Evolutionary conservation across 768 basidiomycete genomes (phyloP).

Genomic region (Tylopilus sp.): DNA sequence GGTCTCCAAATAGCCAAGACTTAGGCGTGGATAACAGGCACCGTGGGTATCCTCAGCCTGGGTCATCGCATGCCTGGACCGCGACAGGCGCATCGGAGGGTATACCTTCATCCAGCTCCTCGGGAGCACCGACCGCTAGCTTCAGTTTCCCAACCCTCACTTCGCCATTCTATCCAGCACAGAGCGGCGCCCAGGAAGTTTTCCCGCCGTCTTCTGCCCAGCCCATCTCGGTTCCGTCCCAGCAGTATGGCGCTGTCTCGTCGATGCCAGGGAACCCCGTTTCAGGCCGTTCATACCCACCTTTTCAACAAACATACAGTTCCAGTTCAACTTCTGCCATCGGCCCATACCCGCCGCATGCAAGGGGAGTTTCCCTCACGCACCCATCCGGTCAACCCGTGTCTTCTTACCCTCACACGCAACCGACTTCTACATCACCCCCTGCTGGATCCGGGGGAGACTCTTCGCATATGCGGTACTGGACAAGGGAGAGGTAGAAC

Average conservation of each 20-base stretch:
- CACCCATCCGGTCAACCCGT: slow-evolving; percentile 23
- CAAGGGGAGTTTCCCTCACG: slow-evolving; percentile 16
- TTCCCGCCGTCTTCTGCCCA: slow-evolving; percentile 33
- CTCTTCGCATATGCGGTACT: slow-evolving; percentile 27
- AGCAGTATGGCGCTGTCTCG: slow-evolving; percentile 28
- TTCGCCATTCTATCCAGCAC: slow-evolving; percentile 53
- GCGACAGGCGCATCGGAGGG: slow-evolving; percentile 20
- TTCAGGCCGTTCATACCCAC: slow-evolving; percentile 26
- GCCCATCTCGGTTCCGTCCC: slow-evolving; percentile 27
- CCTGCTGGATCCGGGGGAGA: slow-evolving; percentile 27
- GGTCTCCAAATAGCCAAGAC: slow-evolving; percentile 27
- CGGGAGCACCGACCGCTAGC: slow-evolving; percentile 19
- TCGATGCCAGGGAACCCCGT: slow-evolving; percentile 20
- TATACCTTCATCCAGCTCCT: slow-evolving; percentile 20
- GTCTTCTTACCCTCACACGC: slow-evolving; percentile 25
- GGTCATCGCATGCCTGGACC: slow-evolving; percentile 27
- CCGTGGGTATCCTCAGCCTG: slow-evolving; percentile 28
- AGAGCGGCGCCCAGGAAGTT: slow-evolving; percentile 31
- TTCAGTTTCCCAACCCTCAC: slow-evolving; percentile 52
- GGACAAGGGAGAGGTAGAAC: slow-evolving; percentile 22
- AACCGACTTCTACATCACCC: slow-evolving; percentile 22
- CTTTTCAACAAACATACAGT: slow-evolving; percentile 27
- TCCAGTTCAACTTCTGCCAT: slow-evolving; percentile 15
- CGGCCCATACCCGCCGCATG: slow-evolving; percentile 25
- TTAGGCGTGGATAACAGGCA: slow-evolving; percentile 24